Evolutionary conservation across 2,329 filamentous ascomycete genomes (phyloP), one percentile per base, ranked within the genome.

Genomic region (Elsinoe fawcettii): DNA sequence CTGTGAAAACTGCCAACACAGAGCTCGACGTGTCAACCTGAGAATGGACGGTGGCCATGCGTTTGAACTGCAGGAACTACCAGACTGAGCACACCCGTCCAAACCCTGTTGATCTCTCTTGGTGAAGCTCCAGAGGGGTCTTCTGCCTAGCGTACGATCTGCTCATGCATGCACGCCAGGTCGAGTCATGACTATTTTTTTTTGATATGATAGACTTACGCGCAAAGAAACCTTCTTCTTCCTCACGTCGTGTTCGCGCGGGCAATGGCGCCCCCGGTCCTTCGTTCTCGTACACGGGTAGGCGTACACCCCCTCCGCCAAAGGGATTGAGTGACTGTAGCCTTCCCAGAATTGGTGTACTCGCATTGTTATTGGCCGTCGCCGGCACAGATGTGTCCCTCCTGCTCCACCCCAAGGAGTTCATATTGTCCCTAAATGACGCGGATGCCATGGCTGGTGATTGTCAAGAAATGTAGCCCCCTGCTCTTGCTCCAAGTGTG

Each of bases 191-290:
- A 55, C 36, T n/a, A n/a, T n/a, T n/a, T n/a, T n/a, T 44, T 30
- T 32, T 23, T n/a, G 22, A 49, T 47, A 56, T 39, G 46, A 57
- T 60, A 70, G 66, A 84, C 93, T 92, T 83, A 99, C 93, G 78
- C 67, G 88, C 86, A 82, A 96, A 91, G 84, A 88, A 96, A 62
- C 86, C 88, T 74, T 96, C 93, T 70, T 97, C 92, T 73, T 97
- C 93, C 69, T 96, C 91, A 65, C 91, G 84, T 67, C 91, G 82
- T 69, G 73, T 88, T 61, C 89, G 83, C 60, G 90, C 90, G 55
- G 92, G 92, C 51, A 96, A 76, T 63, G 91, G 90, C 62, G 92
- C 90, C 51, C 90, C 90, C 34, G 88, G 79, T 16, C 59, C 67
- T 60, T 96, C 91, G 55, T 67, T 66, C 60, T 96, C 91, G 64